These are phyloP conservation scores for Erythrophleum fordii DNA, from an alignment of 306 rosid genomes.

Conservation along the genomic window DNA sequence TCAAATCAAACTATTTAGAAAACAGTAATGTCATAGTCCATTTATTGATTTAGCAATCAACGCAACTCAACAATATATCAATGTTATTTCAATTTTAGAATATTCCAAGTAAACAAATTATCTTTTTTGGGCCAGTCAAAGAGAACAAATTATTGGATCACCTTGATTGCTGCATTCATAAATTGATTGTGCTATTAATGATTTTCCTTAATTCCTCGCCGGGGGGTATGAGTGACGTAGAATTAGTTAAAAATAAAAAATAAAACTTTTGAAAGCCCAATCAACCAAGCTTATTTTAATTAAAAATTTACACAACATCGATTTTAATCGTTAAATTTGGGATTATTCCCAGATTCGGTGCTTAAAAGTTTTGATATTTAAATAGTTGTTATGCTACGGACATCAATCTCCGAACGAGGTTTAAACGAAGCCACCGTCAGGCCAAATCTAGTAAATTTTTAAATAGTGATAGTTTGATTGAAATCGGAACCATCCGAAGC, in stretches of 20 bases:
- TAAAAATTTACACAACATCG: background rate
- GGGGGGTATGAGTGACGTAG: background rate
- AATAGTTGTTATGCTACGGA: background rate
- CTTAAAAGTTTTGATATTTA: background rate
- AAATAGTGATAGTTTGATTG: constrained; percentile 28
- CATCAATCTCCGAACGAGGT: background rate
- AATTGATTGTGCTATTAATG: background rate
- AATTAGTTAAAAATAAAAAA: too few relatives aligned
- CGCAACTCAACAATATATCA: background rate
- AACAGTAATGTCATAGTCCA: background rate
- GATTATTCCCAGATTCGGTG: background rate
- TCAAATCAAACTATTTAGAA: background rate
- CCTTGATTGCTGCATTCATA: background rate
- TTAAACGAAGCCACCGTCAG: background rate
- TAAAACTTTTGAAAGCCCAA: background rate
- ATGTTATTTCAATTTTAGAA: background rate
- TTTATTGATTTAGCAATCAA: background rate
- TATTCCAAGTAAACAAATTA: too few relatives aligned
- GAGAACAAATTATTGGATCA: background rate
- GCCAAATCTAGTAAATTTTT: constrained; percentile 1
- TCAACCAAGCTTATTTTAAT: background rate
- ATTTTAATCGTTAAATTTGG: background rate
- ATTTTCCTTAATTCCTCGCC: background rate
- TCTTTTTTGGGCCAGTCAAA: background rate
- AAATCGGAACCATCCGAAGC: background rate